Base-by-base conservation (phyloP, 2,329 filamentous ascomycete species). In the Hypoxylon sp. region DNA sequence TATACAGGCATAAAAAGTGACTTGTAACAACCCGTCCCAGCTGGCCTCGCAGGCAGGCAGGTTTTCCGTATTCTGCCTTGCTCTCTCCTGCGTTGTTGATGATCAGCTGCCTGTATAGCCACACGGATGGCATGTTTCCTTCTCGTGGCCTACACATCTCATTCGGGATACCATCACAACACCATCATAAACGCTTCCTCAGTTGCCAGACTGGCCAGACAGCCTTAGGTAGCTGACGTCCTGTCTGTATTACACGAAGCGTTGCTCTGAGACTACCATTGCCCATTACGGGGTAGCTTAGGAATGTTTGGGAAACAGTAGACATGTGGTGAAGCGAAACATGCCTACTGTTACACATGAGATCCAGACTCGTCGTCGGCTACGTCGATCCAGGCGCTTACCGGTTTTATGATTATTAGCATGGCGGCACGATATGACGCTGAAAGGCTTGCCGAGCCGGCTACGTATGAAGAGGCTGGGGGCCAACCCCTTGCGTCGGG, bases 251-350 rank as follows among this genome's bases (percentile, higher is more conserved):
- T 49, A 24, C 41, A 27, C 51, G 21, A 42, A 35, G n/a, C 53
- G 48, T 43, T 29, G 26, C 40, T 42, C 17, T 18, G n/a, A 18
- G 20, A 38, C n/a, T n/a, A n/a, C n/a, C n/a, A n/a, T n/a, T n/a
- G n/a, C n/a, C n/a, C n/a, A n/a, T n/a, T n/a, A n/a, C n/a, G n/a
- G n/a, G n/a, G n/a, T n/a, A n/a, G n/a, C n/a, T n/a, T 24, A 33
- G 21, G 27, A 13, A 38, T 50, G 29, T 40, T 40, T 31, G 18
- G 27, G 15, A 29, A 26, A 29, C 43, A n/a, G 41, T 29, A 51
- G 47, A 29, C 37, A 33, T 47, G 40, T 60, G 42, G 47, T 48
- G 58, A 55, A 52, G 48, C 51, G 27, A 62, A 62, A 64, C 48
- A 51, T 31, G 15, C n/a, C n/a, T n/a, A n/a, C 37, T 31, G 51